phyloP scores from a whole-genome alignment of 208 protist species.

The Zelonia costaricensis region DNA sequence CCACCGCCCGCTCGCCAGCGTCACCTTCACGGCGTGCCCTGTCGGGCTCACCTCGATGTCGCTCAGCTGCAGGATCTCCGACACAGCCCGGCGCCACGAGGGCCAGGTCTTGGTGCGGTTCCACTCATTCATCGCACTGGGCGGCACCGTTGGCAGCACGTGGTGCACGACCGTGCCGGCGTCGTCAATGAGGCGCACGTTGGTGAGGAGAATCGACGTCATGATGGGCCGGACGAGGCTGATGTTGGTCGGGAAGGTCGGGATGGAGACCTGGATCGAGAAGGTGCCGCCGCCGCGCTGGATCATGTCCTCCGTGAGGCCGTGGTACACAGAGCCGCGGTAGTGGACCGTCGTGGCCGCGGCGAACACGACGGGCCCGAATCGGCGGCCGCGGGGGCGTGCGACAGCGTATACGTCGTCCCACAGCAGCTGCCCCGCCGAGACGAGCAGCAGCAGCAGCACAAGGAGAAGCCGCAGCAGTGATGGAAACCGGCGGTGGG shows the following conservation, averaged over 20 bases:
- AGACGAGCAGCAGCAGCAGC: too few species aligned
- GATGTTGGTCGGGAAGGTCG: conserved; percentile 55
- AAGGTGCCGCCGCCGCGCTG: conserved; percentile 54
- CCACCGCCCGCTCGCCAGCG: conserved; percentile 23
- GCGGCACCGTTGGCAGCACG: background rate
- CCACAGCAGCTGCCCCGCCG: background rate
- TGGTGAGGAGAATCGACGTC: conserved; percentile 36
- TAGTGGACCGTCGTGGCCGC: conserved; percentile 51
- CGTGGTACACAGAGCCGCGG: conserved; percentile 65
- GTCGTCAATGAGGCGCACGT: conserved; percentile 45
- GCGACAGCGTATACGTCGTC: background rate
- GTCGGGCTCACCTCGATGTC: conserved; percentile 34
- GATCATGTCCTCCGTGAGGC: conserved; percentile 41
- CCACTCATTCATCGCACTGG: background rate
- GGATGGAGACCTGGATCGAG: conserved; percentile 49
- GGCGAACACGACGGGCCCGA: conserved; percentile 16
- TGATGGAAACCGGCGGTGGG: background rate
- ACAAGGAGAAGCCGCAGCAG: conserved; percentile 2
- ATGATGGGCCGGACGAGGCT: conserved; percentile 29
- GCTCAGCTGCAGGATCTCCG: conserved; percentile 35
- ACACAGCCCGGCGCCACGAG: conserved; percentile 25
- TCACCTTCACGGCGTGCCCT: conserved; percentile 37
- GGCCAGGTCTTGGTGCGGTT: background rate
- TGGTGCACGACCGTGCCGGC: conserved; percentile 27
- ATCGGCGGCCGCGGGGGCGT: background rate